Conservation (phyloP, 2,329 filamentous ascomycete species). For the Sporothrix pseudoabietina region DNA sequence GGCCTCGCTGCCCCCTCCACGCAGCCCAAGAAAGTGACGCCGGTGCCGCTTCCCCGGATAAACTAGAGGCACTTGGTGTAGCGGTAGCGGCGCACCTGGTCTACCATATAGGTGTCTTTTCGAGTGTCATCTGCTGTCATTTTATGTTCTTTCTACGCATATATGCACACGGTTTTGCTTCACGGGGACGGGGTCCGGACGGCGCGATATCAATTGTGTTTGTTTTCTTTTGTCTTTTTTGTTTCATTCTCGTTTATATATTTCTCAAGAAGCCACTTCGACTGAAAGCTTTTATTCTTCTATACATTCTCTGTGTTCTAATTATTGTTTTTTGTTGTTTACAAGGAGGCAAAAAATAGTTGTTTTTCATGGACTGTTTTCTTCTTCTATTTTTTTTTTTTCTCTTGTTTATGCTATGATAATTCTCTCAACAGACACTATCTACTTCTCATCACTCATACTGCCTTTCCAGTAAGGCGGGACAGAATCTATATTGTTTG, state of each 20-base stretch:
- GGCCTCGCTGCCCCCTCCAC: background rate
- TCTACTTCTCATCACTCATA: no score
- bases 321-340: background rate
- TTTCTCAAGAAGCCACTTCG: background rate
- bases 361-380: background rate
- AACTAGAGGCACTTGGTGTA: background rate
- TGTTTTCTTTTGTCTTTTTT: background rate
- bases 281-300: background rate
- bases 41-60: constrained; percentile 32
- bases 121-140: background rate
- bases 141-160: background rate
- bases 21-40: constrained; percentile 33
- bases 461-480: no score
- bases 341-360: background rate
- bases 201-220: constrained; percentile 4
- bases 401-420: background rate
- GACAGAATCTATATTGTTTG: no score
- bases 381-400: background rate
- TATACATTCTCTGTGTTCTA: background rate
- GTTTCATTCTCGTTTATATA: background rate
- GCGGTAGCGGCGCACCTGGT: background rate
- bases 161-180: background rate
- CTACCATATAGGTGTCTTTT: background rate
- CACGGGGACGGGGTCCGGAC: background rate
- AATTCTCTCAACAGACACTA: background rate